Evolutionary conservation across 345 rosid genomes (phyloP).

Genomic region (Pseudoturritis turrita): DNA sequence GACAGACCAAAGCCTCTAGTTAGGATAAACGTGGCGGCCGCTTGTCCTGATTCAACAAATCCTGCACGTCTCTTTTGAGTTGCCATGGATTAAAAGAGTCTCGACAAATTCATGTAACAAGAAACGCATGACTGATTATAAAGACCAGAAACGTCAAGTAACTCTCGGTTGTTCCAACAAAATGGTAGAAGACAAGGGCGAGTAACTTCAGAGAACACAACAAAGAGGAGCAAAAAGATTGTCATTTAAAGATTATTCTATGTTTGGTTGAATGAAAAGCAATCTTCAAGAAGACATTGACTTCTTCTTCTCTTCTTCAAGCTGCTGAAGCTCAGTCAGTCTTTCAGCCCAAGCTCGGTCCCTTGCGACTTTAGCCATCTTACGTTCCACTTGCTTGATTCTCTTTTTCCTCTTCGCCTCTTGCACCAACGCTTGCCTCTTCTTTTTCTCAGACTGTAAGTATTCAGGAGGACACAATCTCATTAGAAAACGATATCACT

Average conservation of each 20-base stretch:
- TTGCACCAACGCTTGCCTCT: slow-evolving; percentile 75
- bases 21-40: background rate
- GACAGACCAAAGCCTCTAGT: background rate
- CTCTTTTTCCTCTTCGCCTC: slow-evolving; percentile 79
- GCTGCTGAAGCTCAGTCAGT: slow-evolving; percentile 62
- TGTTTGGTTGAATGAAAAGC: slow-evolving; percentile 12
- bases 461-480: background rate
- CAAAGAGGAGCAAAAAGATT: background rate
- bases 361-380: slow-evolving; percentile 91
- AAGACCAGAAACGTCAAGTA: slow-evolving; percentile 15
- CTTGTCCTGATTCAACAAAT: background rate
- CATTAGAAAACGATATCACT: background rate
- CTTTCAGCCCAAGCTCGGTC: slow-evolving; percentile 86
- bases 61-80: background rate
- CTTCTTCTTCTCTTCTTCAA: slow-evolving; percentile 76
- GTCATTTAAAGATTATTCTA: background rate
- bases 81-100: background rate
- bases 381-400: slow-evolving; percentile 50
- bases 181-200: background rate
- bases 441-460: slow-evolving; percentile 84
- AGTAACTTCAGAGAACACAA: background rate
- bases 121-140: background rate
- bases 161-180: background rate
- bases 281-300: slow-evolving; percentile 41
- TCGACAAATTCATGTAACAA: background rate